These are phyloP conservation scores for Orbilia oligospora DNA, from an alignment of 2,329 filamentous ascomycete species.

Conservation along the genomic window DNA sequence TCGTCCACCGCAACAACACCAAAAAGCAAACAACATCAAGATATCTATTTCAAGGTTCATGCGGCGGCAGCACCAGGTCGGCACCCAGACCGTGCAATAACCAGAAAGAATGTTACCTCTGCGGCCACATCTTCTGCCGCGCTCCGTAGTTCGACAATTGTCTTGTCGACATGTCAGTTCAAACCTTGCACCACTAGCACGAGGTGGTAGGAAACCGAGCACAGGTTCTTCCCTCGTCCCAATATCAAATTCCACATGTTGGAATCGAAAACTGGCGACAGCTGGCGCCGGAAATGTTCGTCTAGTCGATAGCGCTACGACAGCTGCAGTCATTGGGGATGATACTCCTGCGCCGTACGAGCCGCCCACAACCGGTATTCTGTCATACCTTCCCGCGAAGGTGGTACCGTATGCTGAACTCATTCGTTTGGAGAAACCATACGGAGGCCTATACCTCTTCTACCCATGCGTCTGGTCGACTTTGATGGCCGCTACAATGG, in stretches of 20 bases:
- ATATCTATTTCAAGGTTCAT: not conserved
- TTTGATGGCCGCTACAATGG: conserved; percentile 81
- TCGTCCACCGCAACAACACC: conserved; percentile 24
- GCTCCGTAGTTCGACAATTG: conserved; percentile 37
- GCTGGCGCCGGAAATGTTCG: conserved; percentile 51
- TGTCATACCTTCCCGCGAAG: conserved; percentile 78
- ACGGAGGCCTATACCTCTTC: conserved; percentile 86
- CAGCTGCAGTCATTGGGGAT: conserved; percentile 33
- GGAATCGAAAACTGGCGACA: conserved; percentile 40
- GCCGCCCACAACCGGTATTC: conserved; percentile 79
- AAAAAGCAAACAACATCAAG: conserved; percentile 46
- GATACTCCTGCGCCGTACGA: conserved; percentile 69
- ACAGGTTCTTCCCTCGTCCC: conserved; percentile 36
- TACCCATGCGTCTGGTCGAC: conserved; percentile 89
- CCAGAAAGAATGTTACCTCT: conserved; percentile 37
- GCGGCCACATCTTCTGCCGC: conserved; percentile 19
- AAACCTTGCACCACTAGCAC: conserved; percentile 17
- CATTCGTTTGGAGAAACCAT: conserved; percentile 83
- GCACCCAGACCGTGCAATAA: not conserved
- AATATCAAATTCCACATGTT: conserved; percentile 11
- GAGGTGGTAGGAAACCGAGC: conserved; percentile 33
- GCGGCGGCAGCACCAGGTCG: not conserved
- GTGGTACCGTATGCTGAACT: conserved; percentile 87
- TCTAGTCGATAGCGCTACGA: conserved; percentile 40
- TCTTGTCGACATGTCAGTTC: conserved; percentile 16